phyloP scores from a whole-genome alignment of 805 yeast species.

The Saturnispora hagleri region DNA sequence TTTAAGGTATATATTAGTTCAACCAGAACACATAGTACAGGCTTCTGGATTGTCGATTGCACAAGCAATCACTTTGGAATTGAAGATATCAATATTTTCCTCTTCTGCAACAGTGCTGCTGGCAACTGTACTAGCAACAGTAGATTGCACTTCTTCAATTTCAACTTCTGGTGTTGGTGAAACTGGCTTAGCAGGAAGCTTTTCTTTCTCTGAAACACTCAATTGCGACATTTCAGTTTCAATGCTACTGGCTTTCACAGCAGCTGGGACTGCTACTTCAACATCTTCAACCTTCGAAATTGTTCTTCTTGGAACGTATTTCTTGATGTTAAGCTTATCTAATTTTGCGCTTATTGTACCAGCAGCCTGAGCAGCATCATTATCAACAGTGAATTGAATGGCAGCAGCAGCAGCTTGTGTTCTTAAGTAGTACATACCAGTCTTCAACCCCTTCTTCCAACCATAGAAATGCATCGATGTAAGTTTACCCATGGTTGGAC shows the following conservation, averaged over 20 bases:
- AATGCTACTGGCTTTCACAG: neutral
- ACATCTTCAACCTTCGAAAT: constrained; percentile 22
- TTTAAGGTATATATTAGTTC: constrained; percentile 13
- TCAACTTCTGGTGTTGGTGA: constrained; percentile 1
- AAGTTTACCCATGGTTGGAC: constrained; percentile 95
- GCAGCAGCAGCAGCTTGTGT: constrained; percentile 98
- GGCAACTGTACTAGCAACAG: constrained; percentile 5
- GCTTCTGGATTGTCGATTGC: constrained; percentile 96
- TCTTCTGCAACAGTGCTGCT: constrained; percentile 14
- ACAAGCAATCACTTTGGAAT: constrained; percentile 91
- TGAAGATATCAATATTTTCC: constrained; percentile 70
- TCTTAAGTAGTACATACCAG: constrained; percentile 98
- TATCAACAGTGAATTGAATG: constrained; percentile 82
- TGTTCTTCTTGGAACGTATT: constrained; percentile 26
- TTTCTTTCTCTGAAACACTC: constrained; percentile 11
- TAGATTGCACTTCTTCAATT: constrained; percentile 6
- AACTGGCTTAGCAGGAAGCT: neutral
- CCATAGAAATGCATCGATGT: constrained; percentile 99
- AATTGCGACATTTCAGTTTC: constrained; percentile 8
- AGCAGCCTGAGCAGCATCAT: constrained; percentile 30
- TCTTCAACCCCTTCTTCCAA: constrained; percentile 97
- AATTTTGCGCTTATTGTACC: constrained; percentile 20
- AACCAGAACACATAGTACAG: constrained; percentile 99
- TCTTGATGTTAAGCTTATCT: constrained; percentile 27
- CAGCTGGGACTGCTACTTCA: constrained; percentile 16